A percentile compares a stretch with the other conserved stretches of the same genome.
Evolutionary conservation across 2,329 filamentous ascomycete genomes (phyloP).

Genomic region (Gaeumannomyces tritici): DNA sequence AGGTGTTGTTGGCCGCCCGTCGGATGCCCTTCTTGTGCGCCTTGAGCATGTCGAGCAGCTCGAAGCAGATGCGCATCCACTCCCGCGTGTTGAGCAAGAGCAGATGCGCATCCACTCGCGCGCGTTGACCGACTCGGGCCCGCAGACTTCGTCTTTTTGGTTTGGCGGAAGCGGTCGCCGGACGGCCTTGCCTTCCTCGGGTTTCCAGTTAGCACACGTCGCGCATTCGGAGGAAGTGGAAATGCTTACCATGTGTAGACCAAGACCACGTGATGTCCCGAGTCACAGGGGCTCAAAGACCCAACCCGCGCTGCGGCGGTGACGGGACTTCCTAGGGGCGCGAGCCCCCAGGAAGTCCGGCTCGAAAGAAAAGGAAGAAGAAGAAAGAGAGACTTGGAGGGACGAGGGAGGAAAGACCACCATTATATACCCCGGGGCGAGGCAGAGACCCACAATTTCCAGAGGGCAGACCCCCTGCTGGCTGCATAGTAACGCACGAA

Average conservation of each 20-base stretch:
- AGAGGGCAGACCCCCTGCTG: background rate
- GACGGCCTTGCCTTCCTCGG: too few relatives aligned
- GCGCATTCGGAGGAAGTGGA: too few relatives aligned
- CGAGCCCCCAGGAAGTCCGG: too few relatives aligned
- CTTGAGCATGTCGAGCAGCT: conserved; percentile 97
- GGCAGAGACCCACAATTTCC: background rate
- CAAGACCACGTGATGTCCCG: too few relatives aligned
- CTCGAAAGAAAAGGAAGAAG: background rate
- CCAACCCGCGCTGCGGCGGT: background rate
- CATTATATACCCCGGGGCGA: background rate
- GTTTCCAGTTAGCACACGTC: too few relatives aligned
- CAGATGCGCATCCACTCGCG: too few relatives aligned
- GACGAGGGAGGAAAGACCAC: background rate
- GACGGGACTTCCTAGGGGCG: background rate
- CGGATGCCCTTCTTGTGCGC: conserved; percentile 99
- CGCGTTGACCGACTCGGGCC: conserved; percentile 91
- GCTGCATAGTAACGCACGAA: background rate
- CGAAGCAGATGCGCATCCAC: conserved; percentile 99
- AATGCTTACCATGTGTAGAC: too few relatives aligned
- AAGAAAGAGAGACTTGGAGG: background rate
- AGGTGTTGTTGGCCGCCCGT: conserved; percentile 97
- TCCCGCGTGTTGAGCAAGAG: too few relatives aligned
- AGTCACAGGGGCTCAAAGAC: too few relatives aligned
- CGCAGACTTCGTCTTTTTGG: too few relatives aligned
- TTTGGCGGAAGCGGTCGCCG: too few relatives aligned